A percentile compares a stretch with the other conserved stretches of the same genome.
phyloP scores from a whole-genome alignment of 2,329 filamentous ascomycete species.

The Penicillium hesseltinei region DNA sequence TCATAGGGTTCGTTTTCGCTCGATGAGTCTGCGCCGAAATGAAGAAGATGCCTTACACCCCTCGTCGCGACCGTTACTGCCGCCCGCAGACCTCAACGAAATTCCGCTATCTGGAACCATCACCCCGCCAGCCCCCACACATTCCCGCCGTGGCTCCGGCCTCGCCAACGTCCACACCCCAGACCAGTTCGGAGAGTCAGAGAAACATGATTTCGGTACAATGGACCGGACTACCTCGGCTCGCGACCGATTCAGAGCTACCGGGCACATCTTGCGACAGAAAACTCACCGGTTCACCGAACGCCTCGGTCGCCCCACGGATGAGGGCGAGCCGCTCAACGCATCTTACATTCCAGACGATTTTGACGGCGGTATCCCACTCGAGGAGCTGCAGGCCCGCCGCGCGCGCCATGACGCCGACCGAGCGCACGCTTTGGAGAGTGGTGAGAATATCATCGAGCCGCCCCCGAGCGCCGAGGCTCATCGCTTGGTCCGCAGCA shows the following conservation, averaged over 20 bases:
- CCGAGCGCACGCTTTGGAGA: constrained; percentile 15
- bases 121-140: constrained; percentile 25
- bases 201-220: constrained; percentile 11
- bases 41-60: constrained; percentile 2
- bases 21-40: constrained; percentile 13
- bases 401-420: constrained; percentile 21
- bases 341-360: constrained; percentile 33
- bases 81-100: constrained; percentile 13
- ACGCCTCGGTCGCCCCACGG: constrained; percentile 31
- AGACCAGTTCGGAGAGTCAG: constrained; percentile 8
- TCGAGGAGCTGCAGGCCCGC: constrained; percentile 23
- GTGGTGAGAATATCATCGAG: constrained; percentile 19
- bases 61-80: constrained; percentile 15
- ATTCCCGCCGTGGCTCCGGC: constrained; percentile 17
- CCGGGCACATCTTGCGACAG: constrained; percentile 30
- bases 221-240: constrained; percentile 21
- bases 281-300: constrained; percentile 31
- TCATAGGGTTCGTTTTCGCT: constrained; percentile 24
- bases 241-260: constrained; percentile 28
- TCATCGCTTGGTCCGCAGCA: constrained; percentile 39
- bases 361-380: constrained; percentile 25
- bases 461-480: constrained; percentile 35
- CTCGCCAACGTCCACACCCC: constrained; percentile 11
- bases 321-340: constrained; percentile 33
- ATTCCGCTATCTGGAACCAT: constrained; percentile 19